Evolutionary conservation across 805 yeast genomes (phyloP).

Genomic region (Ogataea nonfermentans): DNA sequence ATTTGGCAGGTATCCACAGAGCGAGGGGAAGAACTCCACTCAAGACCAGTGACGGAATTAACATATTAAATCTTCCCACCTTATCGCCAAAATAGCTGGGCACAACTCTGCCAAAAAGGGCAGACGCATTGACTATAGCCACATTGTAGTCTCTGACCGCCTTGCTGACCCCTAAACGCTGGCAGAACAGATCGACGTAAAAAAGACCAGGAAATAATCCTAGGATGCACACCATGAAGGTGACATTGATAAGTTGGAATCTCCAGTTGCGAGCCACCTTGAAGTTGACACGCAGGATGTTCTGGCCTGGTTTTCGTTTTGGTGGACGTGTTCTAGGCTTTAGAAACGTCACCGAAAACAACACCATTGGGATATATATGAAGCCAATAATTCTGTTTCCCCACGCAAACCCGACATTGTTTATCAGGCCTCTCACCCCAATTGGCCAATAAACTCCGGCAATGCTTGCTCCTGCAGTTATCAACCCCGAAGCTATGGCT

Average conservation of each 20-base stretch:
- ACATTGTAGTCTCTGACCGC: slow-evolving; percentile 49
- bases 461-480: slow-evolving; percentile 47
- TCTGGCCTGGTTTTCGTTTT: slow-evolving; percentile 36
- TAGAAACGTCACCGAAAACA: slow-evolving; percentile 22
- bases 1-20: slow-evolving; percentile 50
- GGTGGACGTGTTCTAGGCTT: slow-evolving; percentile 33
- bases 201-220: slow-evolving; percentile 49
- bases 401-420: slow-evolving; percentile 43
- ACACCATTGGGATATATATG: slow-evolving; percentile 33
- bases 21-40: slow-evolving; percentile 37
- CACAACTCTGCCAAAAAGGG: slow-evolving; percentile 48
- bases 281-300: slow-evolving; percentile 34
- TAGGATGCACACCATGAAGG: slow-evolving; percentile 35
- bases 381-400: slow-evolving; percentile 48
- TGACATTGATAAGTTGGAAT: slow-evolving; percentile 38
- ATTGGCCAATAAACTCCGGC: slow-evolving; percentile 52
- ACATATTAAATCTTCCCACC: slow-evolving; percentile 39
- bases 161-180: slow-evolving; percentile 50
- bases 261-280: slow-evolving; percentile 39
- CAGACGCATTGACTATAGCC: slow-evolving; percentile 40
- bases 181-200: slow-evolving; percentile 52
- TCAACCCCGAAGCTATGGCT: slow-evolving; percentile 47
- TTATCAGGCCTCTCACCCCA: slow-evolving; percentile 44
- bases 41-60: slow-evolving; percentile 33
- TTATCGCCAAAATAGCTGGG: slow-evolving; percentile 48